Evolutionary conservation across 495 filamentous ascomycete genomes (phyloP).

Genomic region (Aspergillus hancockii): DNA sequence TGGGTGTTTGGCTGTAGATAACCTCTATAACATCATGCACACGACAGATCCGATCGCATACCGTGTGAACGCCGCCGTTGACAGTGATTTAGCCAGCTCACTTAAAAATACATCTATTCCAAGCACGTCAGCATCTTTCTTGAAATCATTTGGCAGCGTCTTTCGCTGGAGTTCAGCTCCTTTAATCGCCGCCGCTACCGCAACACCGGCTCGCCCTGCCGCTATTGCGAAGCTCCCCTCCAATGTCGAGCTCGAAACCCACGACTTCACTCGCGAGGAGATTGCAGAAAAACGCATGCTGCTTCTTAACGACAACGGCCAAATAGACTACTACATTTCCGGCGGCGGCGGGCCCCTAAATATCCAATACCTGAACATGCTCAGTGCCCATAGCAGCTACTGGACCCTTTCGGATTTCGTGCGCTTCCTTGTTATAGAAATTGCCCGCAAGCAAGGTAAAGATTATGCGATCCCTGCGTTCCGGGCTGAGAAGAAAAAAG

Average conservation of each 20-base stretch:
- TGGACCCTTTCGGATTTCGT: slow-evolving; percentile 87
- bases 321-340: slow-evolving; percentile 84
- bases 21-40: slow-evolving; percentile 91
- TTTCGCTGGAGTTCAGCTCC: slow-evolving; percentile 52
- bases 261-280: slow-evolving; percentile 91
- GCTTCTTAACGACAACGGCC: slow-evolving; percentile 91
- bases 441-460: slow-evolving; percentile 73
- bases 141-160: slow-evolving; percentile 64
- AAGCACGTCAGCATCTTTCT: slow-evolving; percentile 64
- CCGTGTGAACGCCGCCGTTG: slow-evolving; percentile 85
- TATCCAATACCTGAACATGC: slow-evolving; percentile 96
- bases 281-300: slow-evolving; percentile 86
- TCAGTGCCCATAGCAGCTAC: slow-evolving; percentile 94
- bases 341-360: slow-evolving; percentile 81
- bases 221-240: slow-evolving; percentile 70
- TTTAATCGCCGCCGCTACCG: slow-evolving; percentile 18
- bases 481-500: slow-evolving; percentile 72
- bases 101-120: slow-evolving; percentile 80
- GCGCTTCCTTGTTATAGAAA: slow-evolving; percentile 81
- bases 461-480: slow-evolving; percentile 65
- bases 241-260: slow-evolving; percentile 90
- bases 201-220: slow-evolving; percentile 38
- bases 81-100: slow-evolving; percentile 72
- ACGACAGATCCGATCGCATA: slow-evolving; percentile 79
- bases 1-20: slow-evolving; percentile 91